These are phyloP conservation scores for Coniochaeta hoffmannii DNA, from an alignment of 2,329 filamentous ascomycete species.

Conservation along the genomic window DNA sequence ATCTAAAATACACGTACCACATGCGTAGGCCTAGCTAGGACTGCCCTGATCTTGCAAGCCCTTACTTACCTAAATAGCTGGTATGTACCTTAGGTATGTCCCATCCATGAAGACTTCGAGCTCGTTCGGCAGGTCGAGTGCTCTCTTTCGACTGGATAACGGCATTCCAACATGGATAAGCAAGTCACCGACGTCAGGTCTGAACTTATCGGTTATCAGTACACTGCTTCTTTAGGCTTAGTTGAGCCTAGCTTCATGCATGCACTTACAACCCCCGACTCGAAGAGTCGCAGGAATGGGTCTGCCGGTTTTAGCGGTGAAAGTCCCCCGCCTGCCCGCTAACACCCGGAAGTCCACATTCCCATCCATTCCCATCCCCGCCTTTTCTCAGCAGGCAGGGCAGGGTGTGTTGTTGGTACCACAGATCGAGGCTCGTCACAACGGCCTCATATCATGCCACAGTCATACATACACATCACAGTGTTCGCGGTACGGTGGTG, in stretches of 20 bases:
- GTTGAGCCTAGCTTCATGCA: background rate
- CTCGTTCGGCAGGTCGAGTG: background rate
- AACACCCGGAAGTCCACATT: background rate
- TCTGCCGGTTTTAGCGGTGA: background rate
- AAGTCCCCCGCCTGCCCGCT: background rate
- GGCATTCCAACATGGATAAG: too few species aligned
- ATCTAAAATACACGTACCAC: too few species aligned
- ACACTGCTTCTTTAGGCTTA: background rate
- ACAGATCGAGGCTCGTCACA: background rate
- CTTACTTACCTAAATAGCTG: too few species aligned
- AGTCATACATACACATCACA: background rate
- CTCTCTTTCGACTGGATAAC: background rate
- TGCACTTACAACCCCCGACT: conserved; percentile 1
- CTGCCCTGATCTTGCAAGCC: too few species aligned
- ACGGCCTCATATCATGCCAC: background rate
- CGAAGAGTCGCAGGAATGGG: background rate
- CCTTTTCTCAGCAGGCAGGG: too few species aligned
- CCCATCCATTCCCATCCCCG: background rate
- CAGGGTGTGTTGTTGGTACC: background rate
- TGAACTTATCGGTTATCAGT: background rate
- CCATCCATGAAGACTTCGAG: too few species aligned
- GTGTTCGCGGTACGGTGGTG: too few species aligned
- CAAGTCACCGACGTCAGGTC: background rate
- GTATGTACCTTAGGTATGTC: too few species aligned
- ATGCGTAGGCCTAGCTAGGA: too few species aligned